A percentile compares a stretch with the other conserved stretches of the same genome.
These are phyloP conservation scores for Pterocarpus macrocarpus DNA, from an alignment of 306 rosid genomes.

Conservation along the genomic window DNA sequence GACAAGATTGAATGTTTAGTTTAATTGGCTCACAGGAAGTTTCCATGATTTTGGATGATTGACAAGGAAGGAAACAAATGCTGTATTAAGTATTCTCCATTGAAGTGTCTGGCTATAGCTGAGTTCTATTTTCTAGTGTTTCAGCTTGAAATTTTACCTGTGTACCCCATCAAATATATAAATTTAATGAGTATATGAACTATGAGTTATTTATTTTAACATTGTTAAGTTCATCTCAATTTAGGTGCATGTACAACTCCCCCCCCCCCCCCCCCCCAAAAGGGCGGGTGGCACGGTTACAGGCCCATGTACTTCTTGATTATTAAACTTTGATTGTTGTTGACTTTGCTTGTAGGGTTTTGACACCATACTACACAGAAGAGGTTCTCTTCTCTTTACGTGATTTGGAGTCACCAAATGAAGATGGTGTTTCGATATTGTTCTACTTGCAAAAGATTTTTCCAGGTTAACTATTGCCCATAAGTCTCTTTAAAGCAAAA, in stretches of 20 bases:
- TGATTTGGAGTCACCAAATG: slow-evolving; percentile 80
- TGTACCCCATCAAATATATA: background rate
- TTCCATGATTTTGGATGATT: slow-evolving; percentile 31
- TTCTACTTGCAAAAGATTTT: slow-evolving; percentile 95
- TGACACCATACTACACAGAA: slow-evolving; percentile 94
- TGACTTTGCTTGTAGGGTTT: slow-evolving; percentile 67
- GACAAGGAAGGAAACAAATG: slow-evolving; percentile 9
- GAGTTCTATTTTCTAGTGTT: background rate
- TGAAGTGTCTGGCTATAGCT: slow-evolving; percentile 16
- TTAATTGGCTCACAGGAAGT: background rate
- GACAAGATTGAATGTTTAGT: slow-evolving; percentile 7
- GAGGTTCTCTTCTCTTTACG: slow-evolving; percentile 89
- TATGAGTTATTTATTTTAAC: background rate
- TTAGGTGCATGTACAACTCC: background rate
- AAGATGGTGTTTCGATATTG: slow-evolving; percentile 95
- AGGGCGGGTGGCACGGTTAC: no score
- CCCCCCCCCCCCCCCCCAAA: no score
- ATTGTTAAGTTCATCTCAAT: background rate
- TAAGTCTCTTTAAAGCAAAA: slow-evolving; percentile 5
- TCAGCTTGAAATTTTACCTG: slow-evolving; percentile 14
- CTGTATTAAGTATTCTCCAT: slow-evolving; percentile 10
- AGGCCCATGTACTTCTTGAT: background rate
- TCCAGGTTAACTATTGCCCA: slow-evolving; percentile 67
- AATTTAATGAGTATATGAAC: slow-evolving; percentile 16
- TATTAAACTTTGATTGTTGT: slow-evolving; percentile 11